Evolutionary conservation across 176 grass and related monocot species (phyloP).

Genomic region (Rhynchospora tenuis): DNA sequence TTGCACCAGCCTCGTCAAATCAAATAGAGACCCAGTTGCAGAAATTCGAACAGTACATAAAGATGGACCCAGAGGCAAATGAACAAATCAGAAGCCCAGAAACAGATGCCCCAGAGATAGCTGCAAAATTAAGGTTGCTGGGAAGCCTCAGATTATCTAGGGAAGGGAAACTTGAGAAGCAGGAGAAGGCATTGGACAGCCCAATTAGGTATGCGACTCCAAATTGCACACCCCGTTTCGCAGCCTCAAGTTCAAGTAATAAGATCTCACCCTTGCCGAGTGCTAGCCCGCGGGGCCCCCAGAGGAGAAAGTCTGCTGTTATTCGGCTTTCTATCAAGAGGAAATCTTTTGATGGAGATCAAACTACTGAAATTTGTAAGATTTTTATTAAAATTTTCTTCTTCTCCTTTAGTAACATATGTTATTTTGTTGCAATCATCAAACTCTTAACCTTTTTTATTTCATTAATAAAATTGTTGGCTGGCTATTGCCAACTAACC

Average conservation of each 20-base stretch:
- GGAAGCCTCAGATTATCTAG: slow-evolving; percentile 28
- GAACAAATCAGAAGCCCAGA: background rate
- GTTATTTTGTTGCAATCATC: background rate
- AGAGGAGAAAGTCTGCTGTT: slow-evolving; percentile 76
- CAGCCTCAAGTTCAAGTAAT: slow-evolving; percentile 31
- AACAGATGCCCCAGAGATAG: background rate
- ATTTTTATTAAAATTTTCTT: background rate
- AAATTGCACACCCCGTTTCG: slow-evolving; percentile 65
- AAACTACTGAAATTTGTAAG: slow-evolving; percentile 90
- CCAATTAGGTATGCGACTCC: slow-evolving; percentile 59
- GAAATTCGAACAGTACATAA: slow-evolving; percentile 39
- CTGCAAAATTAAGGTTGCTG: slow-evolving; percentile 5
- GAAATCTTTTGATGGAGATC: slow-evolving; percentile 88
- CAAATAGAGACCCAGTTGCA: slow-evolving; percentile 40
- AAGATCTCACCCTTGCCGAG: slow-evolving; percentile 59
- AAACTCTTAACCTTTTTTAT: background rate
- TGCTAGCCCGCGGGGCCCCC: slow-evolving; percentile 40
- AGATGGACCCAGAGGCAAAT: background rate
- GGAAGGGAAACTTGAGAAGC: slow-evolving; percentile 30
- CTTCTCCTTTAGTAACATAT: background rate
- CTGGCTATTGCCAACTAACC: too few species aligned
- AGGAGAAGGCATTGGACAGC: slow-evolving; percentile 55
- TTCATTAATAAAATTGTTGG: too few species aligned
- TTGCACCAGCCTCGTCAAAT: slow-evolving; percentile 24
- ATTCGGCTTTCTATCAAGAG: slow-evolving; percentile 86